phyloP scores from a whole-genome alignment of 768 basidiomycete species.

The Lentinus brumalis region DNA sequence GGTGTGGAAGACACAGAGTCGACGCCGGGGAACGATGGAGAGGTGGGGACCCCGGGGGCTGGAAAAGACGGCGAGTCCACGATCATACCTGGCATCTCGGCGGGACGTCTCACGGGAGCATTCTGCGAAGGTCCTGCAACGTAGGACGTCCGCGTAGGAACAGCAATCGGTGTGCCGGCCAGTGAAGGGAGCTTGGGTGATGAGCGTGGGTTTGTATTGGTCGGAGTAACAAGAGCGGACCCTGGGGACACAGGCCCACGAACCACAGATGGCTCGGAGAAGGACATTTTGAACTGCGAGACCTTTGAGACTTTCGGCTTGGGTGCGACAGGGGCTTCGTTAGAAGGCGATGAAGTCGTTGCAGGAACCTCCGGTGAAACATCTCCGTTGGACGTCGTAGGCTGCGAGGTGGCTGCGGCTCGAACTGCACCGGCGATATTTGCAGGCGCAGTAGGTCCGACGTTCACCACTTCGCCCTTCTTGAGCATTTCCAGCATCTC shows the following conservation, averaged over 20 bases:
- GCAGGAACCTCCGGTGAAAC: not conserved
- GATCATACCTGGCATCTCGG: conserved; percentile 28
- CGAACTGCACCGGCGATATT: not conserved
- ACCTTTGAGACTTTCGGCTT: conserved; percentile 18
- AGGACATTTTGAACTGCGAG: conserved; percentile 29
- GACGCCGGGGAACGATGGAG: conserved; percentile 9
- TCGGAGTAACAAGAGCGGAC: conserved; percentile 21
- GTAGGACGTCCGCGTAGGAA: conserved; percentile 15
- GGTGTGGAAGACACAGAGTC: not conserved
- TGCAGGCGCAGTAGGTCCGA: conserved; percentile 24
- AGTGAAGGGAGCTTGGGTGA: conserved; percentile 26
- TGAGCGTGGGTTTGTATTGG: conserved; percentile 17
- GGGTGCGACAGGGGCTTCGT: not conserved
- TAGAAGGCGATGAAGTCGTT: not conserved
- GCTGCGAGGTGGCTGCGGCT: not conserved
- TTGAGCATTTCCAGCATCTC: conserved; percentile 31
- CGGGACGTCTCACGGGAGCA: not conserved
- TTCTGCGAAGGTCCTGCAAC: not conserved
- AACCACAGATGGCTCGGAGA: conserved; percentile 6
- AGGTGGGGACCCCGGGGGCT: conserved; percentile 5
- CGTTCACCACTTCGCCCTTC: conserved; percentile 34
- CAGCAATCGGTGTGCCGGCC: conserved; percentile 15
- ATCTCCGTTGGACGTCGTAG: conserved; percentile 4
- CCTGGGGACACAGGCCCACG: conserved; percentile 4
- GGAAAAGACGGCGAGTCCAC: conserved; percentile 32